Base-by-base conservation (phyloP, 140 eudicot species). In the Erigeron philadelphicus region DNA sequence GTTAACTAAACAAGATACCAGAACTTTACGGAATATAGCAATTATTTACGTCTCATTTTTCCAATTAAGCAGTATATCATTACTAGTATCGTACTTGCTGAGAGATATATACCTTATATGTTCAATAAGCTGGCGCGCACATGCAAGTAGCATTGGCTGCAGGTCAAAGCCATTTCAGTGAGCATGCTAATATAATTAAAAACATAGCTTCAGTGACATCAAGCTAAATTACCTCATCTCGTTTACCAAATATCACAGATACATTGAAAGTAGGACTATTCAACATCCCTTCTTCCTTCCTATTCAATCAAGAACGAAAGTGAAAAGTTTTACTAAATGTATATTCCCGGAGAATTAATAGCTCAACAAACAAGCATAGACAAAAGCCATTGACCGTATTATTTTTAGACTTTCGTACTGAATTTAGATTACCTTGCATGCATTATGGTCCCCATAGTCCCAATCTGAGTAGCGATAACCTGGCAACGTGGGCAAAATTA, bases 361-460 rank as follows among this genome's bases (percentile, higher is more conserved):
- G 25, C 38, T 16, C 54, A n/a, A 11, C 38, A 66, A 11, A 46
- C 47, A 40, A 67, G 21, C 55, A 56, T 45, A 6, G 13, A 68
- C 49, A 49, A 38, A 47, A 8, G 11, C 38, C 50, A 57, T 13
- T 9, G 8, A 38, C 13, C 49, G 23, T 11, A 54, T 49, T 58
- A 43, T 11, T 45, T 41, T 52, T 40, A 18, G 11, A 11, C 46
- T 41, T 52, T 40, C n/a, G 11, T 31, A 52, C 53, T 11, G 12
- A 23, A 9, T 16, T 8, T 56, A 68, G 46, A 47, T 72, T 50
- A 89, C 96, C 96, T 92, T 61, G 96, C 96, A 31, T 89, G 95
- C 75, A 92, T 15, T 61, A 89, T 80, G 23, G 96, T 92, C 54
- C 98, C 98, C 95, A 92, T 76, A 72, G 96, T 92, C 83, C 98